Evolutionary conservation across 2,329 filamentous ascomycete genomes (phyloP).

Genomic region (Colletotrichum musae): DNA sequence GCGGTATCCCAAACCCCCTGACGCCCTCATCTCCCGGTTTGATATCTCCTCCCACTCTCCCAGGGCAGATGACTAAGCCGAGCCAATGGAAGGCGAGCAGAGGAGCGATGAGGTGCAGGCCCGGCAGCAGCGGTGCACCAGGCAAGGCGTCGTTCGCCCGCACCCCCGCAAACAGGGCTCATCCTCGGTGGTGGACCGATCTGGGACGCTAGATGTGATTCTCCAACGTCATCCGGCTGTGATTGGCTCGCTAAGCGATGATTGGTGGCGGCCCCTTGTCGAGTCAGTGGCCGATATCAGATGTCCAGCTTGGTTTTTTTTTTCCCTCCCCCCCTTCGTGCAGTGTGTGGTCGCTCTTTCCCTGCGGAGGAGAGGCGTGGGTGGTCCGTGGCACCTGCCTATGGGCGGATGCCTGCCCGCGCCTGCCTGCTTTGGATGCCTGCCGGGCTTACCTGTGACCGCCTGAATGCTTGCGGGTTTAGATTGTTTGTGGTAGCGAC

Average conservation of each 20-base stretch:
- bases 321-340: not conserved
- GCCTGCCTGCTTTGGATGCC: not conserved
- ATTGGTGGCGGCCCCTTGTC: slow-evolving; percentile 50
- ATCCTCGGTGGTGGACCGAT: slow-evolving; percentile 40
- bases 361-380: not conserved
- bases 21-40: not conserved
- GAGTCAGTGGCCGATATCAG: slow-evolving; percentile 53
- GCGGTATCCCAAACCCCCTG: not conserved
- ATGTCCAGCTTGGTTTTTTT: slow-evolving; percentile 45
- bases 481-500: too few species aligned
- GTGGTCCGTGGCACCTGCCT: not conserved
- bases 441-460: too few species aligned
- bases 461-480: too few species aligned
- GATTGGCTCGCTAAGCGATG: slow-evolving; percentile 51
- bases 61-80: slow-evolving; percentile 26
- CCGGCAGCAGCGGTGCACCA: slow-evolving; percentile 12
- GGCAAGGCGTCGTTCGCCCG: slow-evolving; percentile 12
- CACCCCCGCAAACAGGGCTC: slow-evolving; percentile 38
- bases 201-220: slow-evolving; percentile 43
- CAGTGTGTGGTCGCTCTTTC: not conserved
- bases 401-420: not conserved
- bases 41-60: slow-evolving; percentile 14
- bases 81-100: slow-evolving; percentile 5
- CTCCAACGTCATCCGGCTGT: slow-evolving; percentile 52
- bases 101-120: slow-evolving; percentile 23